Conservation (phyloP, 2,329 filamentous ascomycete genomes). For the Torrubiellomyces zombiae region DNA sequence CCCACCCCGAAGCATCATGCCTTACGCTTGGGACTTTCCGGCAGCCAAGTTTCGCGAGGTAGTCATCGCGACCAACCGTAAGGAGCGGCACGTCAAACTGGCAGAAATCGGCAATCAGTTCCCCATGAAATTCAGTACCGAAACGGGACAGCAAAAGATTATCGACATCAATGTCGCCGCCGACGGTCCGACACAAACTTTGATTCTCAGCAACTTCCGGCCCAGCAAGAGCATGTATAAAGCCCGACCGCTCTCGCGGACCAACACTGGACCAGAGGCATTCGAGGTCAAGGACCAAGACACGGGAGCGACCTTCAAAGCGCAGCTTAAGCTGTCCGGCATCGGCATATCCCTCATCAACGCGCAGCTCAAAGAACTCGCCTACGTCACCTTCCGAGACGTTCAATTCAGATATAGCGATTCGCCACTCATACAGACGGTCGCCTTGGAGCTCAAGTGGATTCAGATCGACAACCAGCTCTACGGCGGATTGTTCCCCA, state of each 20-base stretch:
- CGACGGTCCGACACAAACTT: slow-evolving; percentile 84
- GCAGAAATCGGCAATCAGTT: slow-evolving; percentile 93
- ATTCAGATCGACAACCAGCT: slow-evolving; percentile 98
- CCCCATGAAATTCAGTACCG: slow-evolving; percentile 72
- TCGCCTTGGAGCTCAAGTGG: slow-evolving; percentile 90
- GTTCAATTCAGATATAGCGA: slow-evolving; percentile 85
- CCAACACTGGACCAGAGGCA: slow-evolving; percentile 31
- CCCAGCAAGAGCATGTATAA: slow-evolving; percentile 82
- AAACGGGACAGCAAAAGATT: slow-evolving; percentile 59
- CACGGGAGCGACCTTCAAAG: slow-evolving; percentile 74
- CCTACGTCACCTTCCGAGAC: slow-evolving; percentile 85
- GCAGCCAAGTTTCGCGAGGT: slow-evolving; percentile 94
- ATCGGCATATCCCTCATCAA: slow-evolving; percentile 91
- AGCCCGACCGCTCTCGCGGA: slow-evolving; percentile 32
- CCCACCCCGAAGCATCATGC: slow-evolving; percentile 93
- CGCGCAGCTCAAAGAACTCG: slow-evolving; percentile 74
- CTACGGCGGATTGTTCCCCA: slow-evolving; percentile 95
- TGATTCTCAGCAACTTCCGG: slow-evolving; percentile 89
- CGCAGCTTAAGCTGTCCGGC: slow-evolving; percentile 74
- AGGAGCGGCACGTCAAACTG: slow-evolving; percentile 78
- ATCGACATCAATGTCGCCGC: slow-evolving; percentile 95
- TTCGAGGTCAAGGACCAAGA: slow-evolving; percentile 94
- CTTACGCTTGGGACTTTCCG: slow-evolving; percentile 97
- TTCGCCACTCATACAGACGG: slow-evolving; percentile 81
- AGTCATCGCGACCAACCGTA: slow-evolving; percentile 38